These are phyloP conservation scores for Trichoderma hamatum DNA, from an alignment of 2,329 filamentous ascomycete species.

Conservation along the genomic window DNA sequence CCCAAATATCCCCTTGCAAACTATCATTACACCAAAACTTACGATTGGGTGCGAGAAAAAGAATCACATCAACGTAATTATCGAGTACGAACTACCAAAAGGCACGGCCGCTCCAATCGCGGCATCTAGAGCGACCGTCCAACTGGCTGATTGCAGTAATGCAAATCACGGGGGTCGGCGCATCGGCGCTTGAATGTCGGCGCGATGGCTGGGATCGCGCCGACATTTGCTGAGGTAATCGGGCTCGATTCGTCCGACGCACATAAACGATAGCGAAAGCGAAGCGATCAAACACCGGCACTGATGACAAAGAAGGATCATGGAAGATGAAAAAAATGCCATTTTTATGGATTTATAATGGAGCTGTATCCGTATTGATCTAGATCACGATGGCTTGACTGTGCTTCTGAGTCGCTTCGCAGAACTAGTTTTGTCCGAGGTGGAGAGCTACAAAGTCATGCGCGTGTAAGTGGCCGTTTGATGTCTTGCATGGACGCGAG, in stretches of 20 bases:
- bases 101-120: not conserved
- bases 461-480: not conserved
- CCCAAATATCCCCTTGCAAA: not conserved
- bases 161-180: not conserved
- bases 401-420: not conserved
- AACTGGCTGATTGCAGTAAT: not conserved
- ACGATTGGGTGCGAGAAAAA: no score
- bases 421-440: not conserved
- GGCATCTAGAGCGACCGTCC: not conserved
- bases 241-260: not conserved
- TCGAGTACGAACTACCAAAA: no score
- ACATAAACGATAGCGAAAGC: not conserved
- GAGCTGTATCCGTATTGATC: not conserved
- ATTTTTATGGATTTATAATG: not conserved
- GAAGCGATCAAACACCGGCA: not conserved
- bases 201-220: not conserved
- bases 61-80: no score
- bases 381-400: not conserved
- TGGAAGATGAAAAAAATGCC: not conserved
- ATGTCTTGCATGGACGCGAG: no score
- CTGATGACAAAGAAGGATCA: not conserved
- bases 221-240: conserved; percentile 12
- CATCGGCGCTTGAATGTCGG: not conserved
- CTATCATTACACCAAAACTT: not conserved
- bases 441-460: not conserved